Evolutionary conservation across 352 stramenopile genomes (phyloP).

Genomic region (Albugo laibachii): DNA sequence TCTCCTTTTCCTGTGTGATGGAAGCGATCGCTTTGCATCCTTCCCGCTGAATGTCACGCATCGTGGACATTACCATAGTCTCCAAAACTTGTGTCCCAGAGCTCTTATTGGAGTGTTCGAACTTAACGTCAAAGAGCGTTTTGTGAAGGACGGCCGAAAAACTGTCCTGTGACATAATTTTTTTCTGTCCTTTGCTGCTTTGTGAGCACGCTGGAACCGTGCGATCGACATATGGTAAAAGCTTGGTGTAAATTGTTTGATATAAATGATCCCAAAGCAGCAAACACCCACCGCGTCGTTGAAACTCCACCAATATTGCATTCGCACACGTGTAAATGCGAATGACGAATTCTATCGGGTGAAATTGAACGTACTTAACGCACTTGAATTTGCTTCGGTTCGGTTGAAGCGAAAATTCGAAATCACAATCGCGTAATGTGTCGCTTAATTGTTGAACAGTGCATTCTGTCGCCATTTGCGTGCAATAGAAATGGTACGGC

Average conservation of each 20-base stretch:
- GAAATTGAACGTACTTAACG: slow-evolving; percentile 72
- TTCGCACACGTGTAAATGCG: slow-evolving; percentile 28
- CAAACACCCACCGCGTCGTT: slow-evolving; percentile 48
- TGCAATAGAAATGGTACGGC: slow-evolving; percentile 65
- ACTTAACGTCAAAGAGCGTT: slow-evolving; percentile 8
- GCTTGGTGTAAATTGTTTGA: slow-evolving; percentile 38
- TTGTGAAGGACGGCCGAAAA: background rate
- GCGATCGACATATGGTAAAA: slow-evolving; percentile 23
- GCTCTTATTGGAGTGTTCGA: slow-evolving; percentile 21
- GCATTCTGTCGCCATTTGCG: slow-evolving; percentile 7
- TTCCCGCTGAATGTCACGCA: slow-evolving; percentile 47
- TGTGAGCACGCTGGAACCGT: slow-evolving; percentile 30
- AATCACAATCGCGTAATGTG: slow-evolving; percentile 27
- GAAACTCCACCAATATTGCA: slow-evolving; percentile 39
- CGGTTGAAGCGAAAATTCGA: slow-evolving; percentile 45
- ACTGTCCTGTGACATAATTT: slow-evolving; percentile 7
- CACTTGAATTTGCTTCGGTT: slow-evolving; percentile 77
- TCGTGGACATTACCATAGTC: slow-evolving; percentile 66
- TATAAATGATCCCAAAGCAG: slow-evolving; percentile 71
- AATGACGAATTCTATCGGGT: slow-evolving; percentile 60
- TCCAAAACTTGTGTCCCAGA: slow-evolving; percentile 69
- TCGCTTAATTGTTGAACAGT: slow-evolving; percentile 27
- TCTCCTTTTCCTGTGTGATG: slow-evolving; percentile 42
- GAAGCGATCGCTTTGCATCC: slow-evolving; percentile 46
- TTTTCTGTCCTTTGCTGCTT: slow-evolving; percentile 43